These are phyloP conservation scores for Aspergillus latus DNA, from an alignment of 2,329 filamentous ascomycete genomes.

Conservation along the genomic window DNA sequence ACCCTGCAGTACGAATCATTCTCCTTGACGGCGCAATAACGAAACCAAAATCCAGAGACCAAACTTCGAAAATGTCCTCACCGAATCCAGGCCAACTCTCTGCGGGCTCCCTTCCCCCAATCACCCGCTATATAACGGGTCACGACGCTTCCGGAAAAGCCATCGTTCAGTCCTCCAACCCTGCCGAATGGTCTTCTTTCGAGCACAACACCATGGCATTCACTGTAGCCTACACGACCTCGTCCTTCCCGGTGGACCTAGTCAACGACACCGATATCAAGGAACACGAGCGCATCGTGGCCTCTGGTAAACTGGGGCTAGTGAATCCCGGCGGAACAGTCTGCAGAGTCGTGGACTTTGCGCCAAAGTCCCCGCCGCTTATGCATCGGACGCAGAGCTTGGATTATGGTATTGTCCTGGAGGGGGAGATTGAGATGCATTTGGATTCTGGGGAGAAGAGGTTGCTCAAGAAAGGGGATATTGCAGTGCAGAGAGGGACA, in stretches of 20 bases:
- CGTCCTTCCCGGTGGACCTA: constrained; percentile 36
- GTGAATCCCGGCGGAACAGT: constrained; percentile 45
- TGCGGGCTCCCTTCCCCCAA: constrained; percentile 21
- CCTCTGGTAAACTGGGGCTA: constrained; percentile 33
- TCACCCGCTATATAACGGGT: constrained; percentile 40
- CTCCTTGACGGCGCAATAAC: background rate
- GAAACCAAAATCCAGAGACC: background rate
- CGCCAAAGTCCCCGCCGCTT: constrained; percentile 42
- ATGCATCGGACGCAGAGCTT: constrained; percentile 57
- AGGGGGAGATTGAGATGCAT: constrained; percentile 54
- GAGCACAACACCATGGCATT: constrained; percentile 38
- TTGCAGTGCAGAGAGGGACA: constrained; percentile 58
- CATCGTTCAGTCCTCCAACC: constrained; percentile 35
- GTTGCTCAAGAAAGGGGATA: constrained; percentile 52
- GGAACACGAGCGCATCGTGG: constrained; percentile 30
- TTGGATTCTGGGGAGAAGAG: constrained; percentile 54
- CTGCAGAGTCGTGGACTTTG: constrained; percentile 51
- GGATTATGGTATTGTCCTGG: constrained; percentile 57
- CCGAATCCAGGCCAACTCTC: constrained; percentile 22
- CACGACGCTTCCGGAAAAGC: constrained; percentile 39
- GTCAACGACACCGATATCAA: constrained; percentile 38
- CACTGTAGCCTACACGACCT: constrained; percentile 44
- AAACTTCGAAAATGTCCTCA: background rate
- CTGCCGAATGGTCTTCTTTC: constrained; percentile 29
- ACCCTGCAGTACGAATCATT: background rate